Evolutionary conservation across 2,329 filamentous ascomycete species (phyloP), one percentile per base, ranked within the genome.

Genomic region (Colletotrichum musicola): DNA sequence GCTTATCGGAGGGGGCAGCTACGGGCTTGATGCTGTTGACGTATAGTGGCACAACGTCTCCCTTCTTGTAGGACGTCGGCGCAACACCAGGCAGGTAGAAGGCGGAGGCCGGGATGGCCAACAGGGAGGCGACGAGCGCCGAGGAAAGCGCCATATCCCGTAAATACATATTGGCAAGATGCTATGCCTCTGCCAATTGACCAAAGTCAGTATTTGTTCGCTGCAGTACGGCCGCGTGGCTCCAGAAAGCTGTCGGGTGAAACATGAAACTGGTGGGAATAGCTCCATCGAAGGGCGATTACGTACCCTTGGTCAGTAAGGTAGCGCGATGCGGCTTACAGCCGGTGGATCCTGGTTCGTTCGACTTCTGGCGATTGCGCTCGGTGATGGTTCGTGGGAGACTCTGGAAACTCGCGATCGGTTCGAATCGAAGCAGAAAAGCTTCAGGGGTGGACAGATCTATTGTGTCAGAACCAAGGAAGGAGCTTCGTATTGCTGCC

Each of bases 61-160:
- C 92, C 60, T 85, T 83, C 75, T 93, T 90, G 84, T 99, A 99
- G 64, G 95, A 95, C 50, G 94, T 97, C 22, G 96, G 96, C 72
- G 95, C 95, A 74, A 98, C 94, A 74, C 96, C 96, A 44, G 95
- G 96, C 47, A 99, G 92, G 83, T 99, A 99, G 84, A 98, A 99
- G 63, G 94, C 93, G 2, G 89, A 86, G 14, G 85, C 81, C 42
- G 89, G 86, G 30, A 84, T 76, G 54, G 83, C 80, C 44, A 90
- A 76, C 54, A 89, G 76, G 27, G 86, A 80, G 53, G 83, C 79
- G 22, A 88, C 76, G 59, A 88, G 81, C 77, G 84, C 83, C 77
- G 84, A 80, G 25, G 83, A 76, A 66, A 81, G 83, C 83, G 82
- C 81, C 72, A 80, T 74, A 62, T 81, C 78, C 77, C 77, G 80